These are phyloP conservation scores for Blastocystis sp. DNA, from an alignment of 352 stramenopile genomes.

Conservation along the genomic window DNA sequence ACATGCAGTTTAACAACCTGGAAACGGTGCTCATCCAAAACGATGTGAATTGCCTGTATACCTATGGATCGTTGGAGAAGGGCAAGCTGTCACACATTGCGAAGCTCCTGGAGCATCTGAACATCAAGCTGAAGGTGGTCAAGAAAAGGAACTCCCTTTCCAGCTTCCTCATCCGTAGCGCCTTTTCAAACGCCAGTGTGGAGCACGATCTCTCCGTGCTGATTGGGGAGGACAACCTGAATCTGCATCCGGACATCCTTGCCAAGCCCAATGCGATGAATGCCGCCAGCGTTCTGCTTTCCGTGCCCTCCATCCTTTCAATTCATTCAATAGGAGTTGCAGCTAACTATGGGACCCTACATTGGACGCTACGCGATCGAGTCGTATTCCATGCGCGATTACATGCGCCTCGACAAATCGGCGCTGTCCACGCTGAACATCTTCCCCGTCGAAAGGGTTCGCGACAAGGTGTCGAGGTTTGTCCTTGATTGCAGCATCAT, in stretches of 20 bases:
- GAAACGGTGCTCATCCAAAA: constrained; percentile 69
- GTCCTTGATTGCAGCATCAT: neutral
- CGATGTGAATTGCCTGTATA: constrained; percentile 56
- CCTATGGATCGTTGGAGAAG: constrained; percentile 53
- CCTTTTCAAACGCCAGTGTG: constrained; percentile 5
- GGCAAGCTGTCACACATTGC: constrained; percentile 52
- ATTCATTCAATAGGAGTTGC: constrained; percentile 15
- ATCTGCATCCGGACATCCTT: constrained; percentile 76
- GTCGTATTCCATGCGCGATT: constrained; percentile 72
- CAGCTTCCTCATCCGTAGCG: neutral
- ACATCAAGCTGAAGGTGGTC: constrained; percentile 29
- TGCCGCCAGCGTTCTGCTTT: constrained; percentile 70
- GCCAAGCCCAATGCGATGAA: constrained; percentile 78
- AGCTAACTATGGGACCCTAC: constrained; percentile 29
- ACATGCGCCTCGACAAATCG: constrained; percentile 86
- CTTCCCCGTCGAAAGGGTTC: constrained; percentile 77
- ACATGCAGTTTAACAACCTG: constrained; percentile 68
- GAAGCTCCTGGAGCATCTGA: constrained; percentile 58
- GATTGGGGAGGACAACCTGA: constrained; percentile 59
- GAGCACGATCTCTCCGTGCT: constrained; percentile 59
- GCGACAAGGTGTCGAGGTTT: constrained; percentile 71
- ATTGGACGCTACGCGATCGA: constrained; percentile 43
- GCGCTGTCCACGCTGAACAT: constrained; percentile 87
- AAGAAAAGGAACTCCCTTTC: constrained; percentile 49
- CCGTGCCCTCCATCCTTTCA: neutral